Evolutionary conservation across 139 green algal species (phyloP).

Genomic region (Diplosphaera chodatii): DNA sequence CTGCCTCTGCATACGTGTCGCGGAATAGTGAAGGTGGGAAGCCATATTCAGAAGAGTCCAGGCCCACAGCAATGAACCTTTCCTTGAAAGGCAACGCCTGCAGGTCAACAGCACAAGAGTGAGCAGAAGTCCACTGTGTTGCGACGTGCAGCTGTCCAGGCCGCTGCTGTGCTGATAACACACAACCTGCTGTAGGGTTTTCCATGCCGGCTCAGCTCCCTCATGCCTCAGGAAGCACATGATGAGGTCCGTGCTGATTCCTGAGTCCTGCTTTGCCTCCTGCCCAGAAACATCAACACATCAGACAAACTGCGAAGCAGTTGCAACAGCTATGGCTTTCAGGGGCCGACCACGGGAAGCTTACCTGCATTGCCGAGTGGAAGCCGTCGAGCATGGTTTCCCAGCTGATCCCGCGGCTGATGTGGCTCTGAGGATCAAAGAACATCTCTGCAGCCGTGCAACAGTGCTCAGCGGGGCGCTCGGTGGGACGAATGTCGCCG

Average conservation of each 20-base stretch:
- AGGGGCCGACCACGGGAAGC: too few relatives aligned
- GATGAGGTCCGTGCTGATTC: constrained; percentile 28
- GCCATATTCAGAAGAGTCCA: constrained; percentile 41
- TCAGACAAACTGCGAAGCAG: too few relatives aligned
- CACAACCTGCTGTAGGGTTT: constrained; percentile 24
- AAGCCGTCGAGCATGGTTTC: constrained; percentile 6
- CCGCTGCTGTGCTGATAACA: too few relatives aligned
- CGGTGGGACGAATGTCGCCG: too few relatives aligned
- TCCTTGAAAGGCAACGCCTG: constrained; percentile 33
- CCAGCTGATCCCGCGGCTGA: not conserved
- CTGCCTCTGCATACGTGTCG: constrained; percentile 18
- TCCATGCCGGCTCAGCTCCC: constrained; percentile 13
- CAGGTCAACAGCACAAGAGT: too few relatives aligned
- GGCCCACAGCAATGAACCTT: constrained; percentile 37
- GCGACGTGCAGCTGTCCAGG: too few relatives aligned
- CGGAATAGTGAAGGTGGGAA: constrained; percentile 19
- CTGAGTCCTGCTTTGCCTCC: constrained; percentile 10
- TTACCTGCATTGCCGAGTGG: constrained; percentile 5
- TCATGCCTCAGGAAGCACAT: constrained; percentile 46
- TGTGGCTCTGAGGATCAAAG: constrained; percentile 54
- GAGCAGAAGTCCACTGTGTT: too few relatives aligned
- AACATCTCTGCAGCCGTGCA: too few relatives aligned
- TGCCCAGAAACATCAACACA: not conserved
- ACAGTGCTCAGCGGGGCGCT: too few relatives aligned
- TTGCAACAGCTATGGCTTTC: too few relatives aligned